Conservation (phyloP, 768 basidiomycete species). For the Lactifluus hygrophoroides region DNA sequence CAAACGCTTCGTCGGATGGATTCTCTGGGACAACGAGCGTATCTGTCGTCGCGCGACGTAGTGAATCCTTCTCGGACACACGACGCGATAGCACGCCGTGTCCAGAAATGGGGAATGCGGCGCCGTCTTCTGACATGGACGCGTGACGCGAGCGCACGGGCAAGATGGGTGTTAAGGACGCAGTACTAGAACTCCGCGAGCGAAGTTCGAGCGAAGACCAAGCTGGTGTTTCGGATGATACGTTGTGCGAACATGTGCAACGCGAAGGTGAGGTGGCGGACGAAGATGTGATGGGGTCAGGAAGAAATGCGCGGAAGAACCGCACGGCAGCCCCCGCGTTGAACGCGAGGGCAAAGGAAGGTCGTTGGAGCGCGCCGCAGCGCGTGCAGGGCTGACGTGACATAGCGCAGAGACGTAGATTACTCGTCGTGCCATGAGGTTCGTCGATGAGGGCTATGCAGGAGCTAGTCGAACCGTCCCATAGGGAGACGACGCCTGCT, state of each 20-base stretch:
- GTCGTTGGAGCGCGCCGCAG: constrained; percentile 60
- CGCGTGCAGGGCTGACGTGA: constrained; percentile 50
- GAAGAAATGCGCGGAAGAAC: constrained; percentile 51
- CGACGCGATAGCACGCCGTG: constrained; percentile 73
- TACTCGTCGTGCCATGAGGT: constrained; percentile 46
- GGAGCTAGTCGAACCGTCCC: constrained; percentile 62
- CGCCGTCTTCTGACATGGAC: constrained; percentile 39
- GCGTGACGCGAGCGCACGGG: constrained; percentile 43
- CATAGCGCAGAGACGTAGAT: constrained; percentile 52
- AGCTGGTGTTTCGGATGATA: constrained; percentile 32
- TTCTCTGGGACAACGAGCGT: constrained; percentile 38
- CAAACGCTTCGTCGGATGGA: constrained; percentile 24
- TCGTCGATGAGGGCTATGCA: constrained; percentile 57
- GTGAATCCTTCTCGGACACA: constrained; percentile 56
- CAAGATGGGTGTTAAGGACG: constrained; percentile 33
- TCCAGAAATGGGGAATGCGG: constrained; percentile 69
- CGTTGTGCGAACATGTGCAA: constrained; percentile 56
- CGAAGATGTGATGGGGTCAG: constrained; percentile 29
- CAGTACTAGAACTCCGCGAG: constrained; percentile 56
- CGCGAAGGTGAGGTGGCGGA: constrained; percentile 34
- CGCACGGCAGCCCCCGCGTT: constrained; percentile 56
- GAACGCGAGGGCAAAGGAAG: constrained; percentile 57
- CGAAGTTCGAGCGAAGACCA: constrained; percentile 48
- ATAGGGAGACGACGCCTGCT: constrained; percentile 61
- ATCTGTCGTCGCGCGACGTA: constrained; percentile 42